phyloP scores from a whole-genome alignment of 176 grass and related monocot species.

The Bothriochloa decipiens region DNA sequence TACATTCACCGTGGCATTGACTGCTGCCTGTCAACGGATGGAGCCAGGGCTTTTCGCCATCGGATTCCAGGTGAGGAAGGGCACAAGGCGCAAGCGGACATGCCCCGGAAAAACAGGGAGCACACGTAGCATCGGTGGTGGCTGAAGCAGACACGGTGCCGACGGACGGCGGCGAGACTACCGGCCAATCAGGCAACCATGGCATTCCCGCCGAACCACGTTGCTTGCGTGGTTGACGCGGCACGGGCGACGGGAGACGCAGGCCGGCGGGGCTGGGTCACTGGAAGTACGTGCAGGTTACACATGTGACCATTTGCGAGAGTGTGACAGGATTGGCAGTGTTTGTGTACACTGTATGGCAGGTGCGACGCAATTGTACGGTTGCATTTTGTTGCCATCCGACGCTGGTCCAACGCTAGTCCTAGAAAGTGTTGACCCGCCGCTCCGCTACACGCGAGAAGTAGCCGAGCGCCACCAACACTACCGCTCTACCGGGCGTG shows the following conservation, averaged over 20 bases:
- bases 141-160: too few species aligned
- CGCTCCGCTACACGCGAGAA: too few species aligned
- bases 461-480: too few species aligned
- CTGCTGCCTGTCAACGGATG: background rate
- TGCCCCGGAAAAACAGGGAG: too few species aligned
- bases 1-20: background rate
- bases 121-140: too few species aligned
- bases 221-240: background rate
- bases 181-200: background rate
- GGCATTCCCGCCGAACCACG: background rate
- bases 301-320: background rate
- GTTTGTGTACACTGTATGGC: background rate
- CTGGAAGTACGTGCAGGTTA: background rate
- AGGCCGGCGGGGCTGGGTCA: too few species aligned
- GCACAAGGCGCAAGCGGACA: background rate
- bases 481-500: too few species aligned
- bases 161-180: background rate
- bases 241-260: background rate
- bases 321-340: background rate
- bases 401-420: background rate
- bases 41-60: background rate
- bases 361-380: background rate
- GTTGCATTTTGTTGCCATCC: background rate
- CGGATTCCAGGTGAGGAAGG: background rate
- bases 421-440: too few species aligned